Percentiles rank a stretch among this genome's conserved stretches.
Conservation (phyloP, 1,284 basidiomycete species). For the Chiua sp. region DNA sequence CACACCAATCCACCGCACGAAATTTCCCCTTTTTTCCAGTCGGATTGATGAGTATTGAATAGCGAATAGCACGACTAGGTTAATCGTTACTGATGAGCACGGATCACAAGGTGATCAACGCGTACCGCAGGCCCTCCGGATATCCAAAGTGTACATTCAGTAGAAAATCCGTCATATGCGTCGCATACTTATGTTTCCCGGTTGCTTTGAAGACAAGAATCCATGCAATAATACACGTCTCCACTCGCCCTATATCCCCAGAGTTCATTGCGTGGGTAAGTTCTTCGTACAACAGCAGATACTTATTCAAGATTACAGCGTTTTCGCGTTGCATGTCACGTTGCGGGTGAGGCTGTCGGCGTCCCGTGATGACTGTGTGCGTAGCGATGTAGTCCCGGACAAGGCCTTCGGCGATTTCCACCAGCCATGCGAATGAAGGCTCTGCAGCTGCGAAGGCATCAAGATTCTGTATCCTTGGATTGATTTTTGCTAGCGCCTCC, state of each 20-base stretch:
- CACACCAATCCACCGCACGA: constrained; percentile 26
- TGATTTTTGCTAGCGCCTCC: too few relatives aligned
- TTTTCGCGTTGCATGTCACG: constrained; percentile 7
- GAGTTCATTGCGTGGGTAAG: constrained; percentile 13
- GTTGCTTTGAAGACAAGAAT: constrained; percentile 13
- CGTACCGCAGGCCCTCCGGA: background rate
- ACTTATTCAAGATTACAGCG: constrained; percentile 11
- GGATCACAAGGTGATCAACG: too few relatives aligned
- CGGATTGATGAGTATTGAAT: constrained; percentile 27
- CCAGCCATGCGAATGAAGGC: too few relatives aligned
- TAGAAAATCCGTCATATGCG: constrained; percentile 8
- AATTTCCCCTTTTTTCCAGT: constrained; percentile 18
- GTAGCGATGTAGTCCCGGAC: too few relatives aligned
- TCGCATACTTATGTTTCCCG: constrained; percentile 26
- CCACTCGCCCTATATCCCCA: background rate
- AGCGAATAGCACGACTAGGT: constrained; percentile 12
- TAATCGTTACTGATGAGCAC: too few relatives aligned
- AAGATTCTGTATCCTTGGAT: too few relatives aligned
- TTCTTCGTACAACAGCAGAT: constrained; percentile 13
- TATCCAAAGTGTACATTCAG: constrained; percentile 14
- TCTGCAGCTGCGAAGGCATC: too few relatives aligned
- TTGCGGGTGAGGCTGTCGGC: too few relatives aligned
- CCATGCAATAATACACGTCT: constrained; percentile 6
- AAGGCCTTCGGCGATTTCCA: too few relatives aligned
- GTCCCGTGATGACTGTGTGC: too few relatives aligned